A percentile compares a stretch with the other conserved stretches of the same genome.
These are phyloP conservation scores for Somion occarium DNA, from an alignment of 1,284 basidiomycete species.

Conservation along the genomic window DNA sequence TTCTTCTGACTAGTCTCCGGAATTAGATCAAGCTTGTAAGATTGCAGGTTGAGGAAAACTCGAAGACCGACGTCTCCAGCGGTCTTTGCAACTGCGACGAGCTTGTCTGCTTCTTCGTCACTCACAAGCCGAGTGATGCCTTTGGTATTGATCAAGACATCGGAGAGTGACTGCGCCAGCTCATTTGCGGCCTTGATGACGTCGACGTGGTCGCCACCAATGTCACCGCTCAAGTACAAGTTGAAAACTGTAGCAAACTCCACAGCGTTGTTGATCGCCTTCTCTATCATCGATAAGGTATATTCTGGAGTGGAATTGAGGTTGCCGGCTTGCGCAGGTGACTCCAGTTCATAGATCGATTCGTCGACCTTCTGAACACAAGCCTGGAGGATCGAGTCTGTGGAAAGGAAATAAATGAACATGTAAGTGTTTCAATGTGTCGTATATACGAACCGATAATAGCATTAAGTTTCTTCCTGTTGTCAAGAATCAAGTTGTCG, in stretches of 20 bases:
- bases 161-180: constrained; percentile 88
- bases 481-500: constrained; percentile 95
- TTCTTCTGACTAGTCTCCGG: constrained; percentile 68
- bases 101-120: constrained; percentile 87
- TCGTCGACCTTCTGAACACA: constrained; percentile 98
- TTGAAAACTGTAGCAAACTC: constrained; percentile 97
- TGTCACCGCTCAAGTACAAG: constrained; percentile 84
- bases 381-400: constrained; percentile 95
- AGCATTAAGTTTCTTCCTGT: constrained; percentile 96
- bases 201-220: constrained; percentile 92
- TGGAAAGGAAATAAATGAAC: constrained; percentile 6
- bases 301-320: constrained; percentile 97
- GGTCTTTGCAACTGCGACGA: constrained; percentile 79
- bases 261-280: constrained; percentile 88
- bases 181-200: constrained; percentile 98
- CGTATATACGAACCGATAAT: constrained; percentile 72
- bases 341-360: constrained; percentile 95
- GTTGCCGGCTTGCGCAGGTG: constrained; percentile 91
- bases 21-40: constrained; percentile 85
- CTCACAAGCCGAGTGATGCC: constrained; percentile 91
- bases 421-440: background rate
- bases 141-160: constrained; percentile 91
- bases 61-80: constrained; percentile 87
- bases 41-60: constrained; percentile 95
- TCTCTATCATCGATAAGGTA: constrained; percentile 97